phyloP scores from a whole-genome alignment of 2,329 filamentous ascomycete genomes.

The Sclerotinia glacialis region DNA sequence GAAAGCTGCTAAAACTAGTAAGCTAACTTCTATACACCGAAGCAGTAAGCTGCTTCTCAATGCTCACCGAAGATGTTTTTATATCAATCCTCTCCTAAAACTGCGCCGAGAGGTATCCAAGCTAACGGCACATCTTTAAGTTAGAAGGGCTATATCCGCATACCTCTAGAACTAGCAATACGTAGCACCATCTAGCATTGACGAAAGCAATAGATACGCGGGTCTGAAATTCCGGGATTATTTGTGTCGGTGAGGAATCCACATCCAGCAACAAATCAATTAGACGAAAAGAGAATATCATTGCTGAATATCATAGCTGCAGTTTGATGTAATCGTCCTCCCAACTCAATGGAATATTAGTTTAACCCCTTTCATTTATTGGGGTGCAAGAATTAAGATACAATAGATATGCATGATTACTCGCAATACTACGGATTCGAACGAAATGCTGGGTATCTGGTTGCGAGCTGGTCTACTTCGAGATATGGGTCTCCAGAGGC shows the following conservation, averaged over 20 bases:
- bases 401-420: too few relatives aligned
- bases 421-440: not conserved
- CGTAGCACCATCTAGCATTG: not conserved
- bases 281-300: not conserved
- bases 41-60: not conserved
- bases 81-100: not conserved
- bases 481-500: too few relatives aligned
- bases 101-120: accelerated
- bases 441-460: not conserved
- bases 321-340: not conserved
- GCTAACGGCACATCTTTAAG: not conserved
- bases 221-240: not conserved
- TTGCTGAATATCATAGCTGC: not conserved
- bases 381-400: not conserved
- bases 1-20: not conserved
- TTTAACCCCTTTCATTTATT: too few relatives aligned
- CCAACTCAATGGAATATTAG: accelerated
- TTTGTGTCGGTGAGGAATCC: not conserved
- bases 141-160: not conserved
- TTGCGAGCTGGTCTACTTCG: not conserved
- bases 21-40: not conserved
- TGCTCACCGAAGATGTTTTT: not conserved
- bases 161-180: too few relatives aligned
- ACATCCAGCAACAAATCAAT: not conserved
- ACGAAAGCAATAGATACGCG: not conserved